Conservation (phyloP, 352 stramenopile genomes). For the Globisporangium rhizosaccharum region DNA sequence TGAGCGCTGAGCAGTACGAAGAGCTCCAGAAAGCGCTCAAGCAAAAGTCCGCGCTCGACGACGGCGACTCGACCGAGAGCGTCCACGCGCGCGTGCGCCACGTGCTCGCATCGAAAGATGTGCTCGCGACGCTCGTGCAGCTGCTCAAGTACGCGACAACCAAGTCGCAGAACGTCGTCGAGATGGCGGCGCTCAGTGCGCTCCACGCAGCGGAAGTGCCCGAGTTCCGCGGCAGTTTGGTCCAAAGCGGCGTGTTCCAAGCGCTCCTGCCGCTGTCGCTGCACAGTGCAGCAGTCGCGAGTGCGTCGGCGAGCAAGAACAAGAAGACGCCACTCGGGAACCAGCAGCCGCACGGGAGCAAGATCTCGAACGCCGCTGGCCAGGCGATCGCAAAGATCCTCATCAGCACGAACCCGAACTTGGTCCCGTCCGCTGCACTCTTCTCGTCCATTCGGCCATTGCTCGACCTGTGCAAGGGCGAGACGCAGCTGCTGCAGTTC, state of each 20-base stretch:
- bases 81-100: constrained; percentile 57
- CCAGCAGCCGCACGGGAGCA: constrained; percentile 55
- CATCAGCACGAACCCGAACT: constrained; percentile 94
- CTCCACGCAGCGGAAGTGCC: constrained; percentile 62
- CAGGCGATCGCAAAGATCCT: constrained; percentile 95
- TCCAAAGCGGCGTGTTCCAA: constrained; percentile 78
- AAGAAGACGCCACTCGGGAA: constrained; percentile 29
- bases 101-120: constrained; percentile 38
- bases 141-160: constrained; percentile 70
- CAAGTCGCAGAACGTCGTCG: constrained; percentile 72
- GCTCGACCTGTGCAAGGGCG: constrained; percentile 92
- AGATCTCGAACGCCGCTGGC: constrained; percentile 83
- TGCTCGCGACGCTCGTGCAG: constrained; percentile 73
- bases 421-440: constrained; percentile 74
- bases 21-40: constrained; percentile 93
- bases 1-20: constrained; percentile 97
- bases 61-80: constrained; percentile 81
- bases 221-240: constrained; percentile 61
- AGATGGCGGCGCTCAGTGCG: constrained; percentile 67
- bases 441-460: constrained; percentile 83
- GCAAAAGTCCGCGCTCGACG: constrained; percentile 92
- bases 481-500: constrained; percentile 87
- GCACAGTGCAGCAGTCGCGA: neutral
- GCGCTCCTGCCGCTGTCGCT: constrained; percentile 63
- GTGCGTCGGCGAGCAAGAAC: constrained; percentile 1